Evolutionary conservation across 225 moss, liverwort and hornwort genomes (phyloP), one percentile per base, ranked within the genome.

Genomic region (Physcomitrium patens): DNA sequence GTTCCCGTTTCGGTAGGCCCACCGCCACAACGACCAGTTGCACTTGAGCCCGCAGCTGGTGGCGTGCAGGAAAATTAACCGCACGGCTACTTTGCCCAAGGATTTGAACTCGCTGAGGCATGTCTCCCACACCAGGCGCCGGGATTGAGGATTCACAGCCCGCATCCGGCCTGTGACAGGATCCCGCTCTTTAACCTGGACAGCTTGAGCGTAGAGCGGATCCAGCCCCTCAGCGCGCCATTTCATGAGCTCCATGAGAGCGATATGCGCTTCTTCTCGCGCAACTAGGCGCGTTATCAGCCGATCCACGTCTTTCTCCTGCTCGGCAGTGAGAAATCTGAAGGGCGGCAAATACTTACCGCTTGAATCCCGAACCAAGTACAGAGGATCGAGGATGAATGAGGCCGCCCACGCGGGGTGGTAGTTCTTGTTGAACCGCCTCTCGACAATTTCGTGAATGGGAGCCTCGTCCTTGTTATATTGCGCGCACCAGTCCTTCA

Each of bases 321-420:
- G 95, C 79, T 95, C 95, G 10, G 74, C 69, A 19, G 86, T 95
- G 63, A 95, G 73, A 71, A 83, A 95, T 67, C 92, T 88, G 76
- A 93, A 95, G 0, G 95, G 95, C 2, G 95, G 95, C 63, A 95
- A 76, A 77, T 95, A 95, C 76, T 95, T 95, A 14, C 95, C 95
- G 26, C 92, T 91, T 1, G 93, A 81, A 64, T 95, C 95, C 4
- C 92, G 80, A 14, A 91, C 68, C 8, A 95, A 87, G 65, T 95
- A 95, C 8, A 95, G 82, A 1, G 95, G 95, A 62, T 95, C 95
- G 37, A 95, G 79, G 67, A 95, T 95, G 76, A 95, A 93, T 2
- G 95, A 82, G 8, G 95, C 95, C 0, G 95, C 84, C 95, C 95
- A 95, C 4, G 95, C 95, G 2, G 95, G 91, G 80, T 95, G 95